A percentile compares a stretch with the other conserved stretches of the same genome.
Evolutionary conservation across 2,329 filamentous ascomycete species (phyloP).

Genomic region (Cladosporium phlei): DNA sequence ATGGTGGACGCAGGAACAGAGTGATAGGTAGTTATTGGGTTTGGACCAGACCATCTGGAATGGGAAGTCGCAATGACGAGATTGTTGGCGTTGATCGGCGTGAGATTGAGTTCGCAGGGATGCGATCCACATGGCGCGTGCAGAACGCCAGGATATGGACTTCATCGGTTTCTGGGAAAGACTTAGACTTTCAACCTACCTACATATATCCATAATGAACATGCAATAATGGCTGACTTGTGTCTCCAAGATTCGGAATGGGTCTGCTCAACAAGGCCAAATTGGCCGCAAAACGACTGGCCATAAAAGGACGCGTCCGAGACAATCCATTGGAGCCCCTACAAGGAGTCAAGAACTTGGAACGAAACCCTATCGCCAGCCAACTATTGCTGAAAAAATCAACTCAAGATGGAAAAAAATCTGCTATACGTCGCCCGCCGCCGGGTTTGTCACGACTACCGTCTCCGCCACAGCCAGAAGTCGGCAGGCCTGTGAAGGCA

Average conservation of each 20-base stretch:
- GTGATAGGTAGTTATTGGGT: no score
- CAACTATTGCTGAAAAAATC: no score
- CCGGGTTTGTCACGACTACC: background rate
- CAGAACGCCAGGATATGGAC: background rate
- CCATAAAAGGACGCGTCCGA: constrained; percentile 1
- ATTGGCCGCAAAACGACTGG: constrained; percentile 1
- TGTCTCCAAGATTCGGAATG: background rate
- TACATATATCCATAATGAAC: background rate
- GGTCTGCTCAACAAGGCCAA: constrained; percentile 9
- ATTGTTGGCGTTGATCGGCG: constrained; percentile 5
- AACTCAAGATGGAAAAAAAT: no score
- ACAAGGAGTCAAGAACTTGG: no score
- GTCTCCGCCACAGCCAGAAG: background rate
- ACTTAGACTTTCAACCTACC: background rate
- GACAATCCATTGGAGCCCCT: no score
- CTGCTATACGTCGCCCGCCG: no score
- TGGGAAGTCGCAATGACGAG: constrained; percentile 12
- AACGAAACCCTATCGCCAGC: no score
- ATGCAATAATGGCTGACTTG: constrained; percentile 2
- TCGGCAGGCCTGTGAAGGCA: background rate
- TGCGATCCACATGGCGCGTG: background rate
- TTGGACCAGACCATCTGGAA: no score
- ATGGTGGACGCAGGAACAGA: background rate
- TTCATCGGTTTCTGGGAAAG: no score
- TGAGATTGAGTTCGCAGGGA: constrained; percentile 4